These are phyloP conservation scores for Oryza rufipogon DNA, from an alignment of 176 grass and related monocot genomes.

Conservation along the genomic window DNA sequence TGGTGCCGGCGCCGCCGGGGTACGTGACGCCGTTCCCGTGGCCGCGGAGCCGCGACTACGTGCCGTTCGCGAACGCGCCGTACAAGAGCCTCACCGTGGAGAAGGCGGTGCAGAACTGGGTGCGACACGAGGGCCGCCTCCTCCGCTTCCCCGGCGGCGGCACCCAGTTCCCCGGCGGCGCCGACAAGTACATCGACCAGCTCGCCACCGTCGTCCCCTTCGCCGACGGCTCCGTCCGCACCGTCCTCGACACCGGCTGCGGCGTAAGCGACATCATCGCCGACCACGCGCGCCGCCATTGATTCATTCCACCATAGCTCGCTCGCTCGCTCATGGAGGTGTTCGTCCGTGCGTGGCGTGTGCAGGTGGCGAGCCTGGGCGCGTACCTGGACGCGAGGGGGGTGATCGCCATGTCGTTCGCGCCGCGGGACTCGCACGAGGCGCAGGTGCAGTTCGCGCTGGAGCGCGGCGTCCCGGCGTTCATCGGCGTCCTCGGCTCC, in stretches of 20 bases:
- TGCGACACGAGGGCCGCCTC: slow-evolving; percentile 69
- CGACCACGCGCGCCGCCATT: not conserved
- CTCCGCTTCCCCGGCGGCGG: slow-evolving; percentile 91
- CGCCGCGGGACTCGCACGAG: slow-evolving; percentile 93
- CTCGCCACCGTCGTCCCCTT: slow-evolving; percentile 76
- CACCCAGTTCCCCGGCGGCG: slow-evolving; percentile 83
- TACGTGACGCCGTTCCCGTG: slow-evolving; percentile 87
- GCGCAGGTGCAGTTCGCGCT: slow-evolving; percentile 93
- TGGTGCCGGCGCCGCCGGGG: slow-evolving; percentile 69
- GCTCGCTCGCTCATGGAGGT: not conserved
- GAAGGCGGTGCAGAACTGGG: slow-evolving; percentile 98
- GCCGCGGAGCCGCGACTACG: slow-evolving; percentile 85
- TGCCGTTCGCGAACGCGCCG: slow-evolving; percentile 84
- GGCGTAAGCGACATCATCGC: slow-evolving; percentile 48
- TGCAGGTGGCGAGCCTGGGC: slow-evolving; percentile 79
- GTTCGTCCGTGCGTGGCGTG: not conserved
- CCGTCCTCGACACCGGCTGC: slow-evolving; percentile 87
- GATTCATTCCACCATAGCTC: too few species aligned
- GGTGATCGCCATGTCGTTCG: slow-evolving; percentile 90
- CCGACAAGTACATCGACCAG: slow-evolving; percentile 84
- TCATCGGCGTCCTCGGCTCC: slow-evolving; percentile 89
- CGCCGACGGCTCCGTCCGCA: slow-evolving; percentile 63
- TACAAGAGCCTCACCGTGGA: slow-evolving; percentile 97
- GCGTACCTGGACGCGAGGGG: slow-evolving; percentile 75
- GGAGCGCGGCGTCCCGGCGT: slow-evolving; percentile 87